phyloP scores from a whole-genome alignment of 2,329 filamentous ascomycete species.

The Helminthosporium solani region DNA sequence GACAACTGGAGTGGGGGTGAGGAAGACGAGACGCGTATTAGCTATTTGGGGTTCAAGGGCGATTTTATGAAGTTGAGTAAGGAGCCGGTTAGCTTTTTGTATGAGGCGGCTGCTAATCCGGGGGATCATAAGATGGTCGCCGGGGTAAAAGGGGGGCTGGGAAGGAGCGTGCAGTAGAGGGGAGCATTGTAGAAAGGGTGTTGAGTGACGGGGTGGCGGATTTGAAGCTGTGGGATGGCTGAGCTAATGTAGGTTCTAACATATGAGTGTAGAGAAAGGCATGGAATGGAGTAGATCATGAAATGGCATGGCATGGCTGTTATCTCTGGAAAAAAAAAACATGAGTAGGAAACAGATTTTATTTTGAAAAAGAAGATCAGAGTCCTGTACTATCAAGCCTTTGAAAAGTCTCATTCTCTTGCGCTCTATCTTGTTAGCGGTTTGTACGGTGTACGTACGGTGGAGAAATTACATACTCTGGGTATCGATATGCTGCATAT shows the following conservation, averaged over 20 bases:
- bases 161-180: conserved; percentile 35
- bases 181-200: conserved; percentile 4
- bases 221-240: not conserved
- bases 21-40: conserved; percentile 75
- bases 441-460: not conserved
- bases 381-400: no score
- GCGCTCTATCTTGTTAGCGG: not conserved
- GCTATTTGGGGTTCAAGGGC: conserved; percentile 89
- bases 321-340: no score
- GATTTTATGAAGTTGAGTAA: conserved; percentile 86
- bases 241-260: not conserved
- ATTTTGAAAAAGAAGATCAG: no score
- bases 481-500: conserved; percentile 8
- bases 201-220: conserved; percentile 4
- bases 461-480: conserved; percentile 19
- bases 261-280: not conserved
- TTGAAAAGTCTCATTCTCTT: not conserved
- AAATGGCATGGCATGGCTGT: no score
- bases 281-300: no score
- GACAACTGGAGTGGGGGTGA: conserved; percentile 81
- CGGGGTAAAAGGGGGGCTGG: conserved; percentile 41
- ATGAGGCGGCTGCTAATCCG: conserved; percentile 92
- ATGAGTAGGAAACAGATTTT: no score
- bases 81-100: conserved; percentile 82
- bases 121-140: conserved; percentile 68